Evolutionary conservation across 371 early-diverging fungal species (phyloP).

Genomic region (Haplosporangium sp.): DNA sequence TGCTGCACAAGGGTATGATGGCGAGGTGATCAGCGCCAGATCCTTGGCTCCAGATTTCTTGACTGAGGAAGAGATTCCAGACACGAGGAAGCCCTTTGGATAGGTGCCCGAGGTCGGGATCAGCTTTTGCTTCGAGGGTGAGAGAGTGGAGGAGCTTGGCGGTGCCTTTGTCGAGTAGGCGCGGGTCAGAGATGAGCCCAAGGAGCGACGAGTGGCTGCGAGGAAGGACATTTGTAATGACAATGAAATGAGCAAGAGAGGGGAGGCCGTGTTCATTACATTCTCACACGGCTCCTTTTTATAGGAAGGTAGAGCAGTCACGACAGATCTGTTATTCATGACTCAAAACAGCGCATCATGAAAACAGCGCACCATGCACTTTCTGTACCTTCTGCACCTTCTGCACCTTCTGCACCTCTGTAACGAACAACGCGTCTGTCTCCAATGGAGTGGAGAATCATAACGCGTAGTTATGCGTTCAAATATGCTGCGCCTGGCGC

Average conservation of each 20-base stretch:
- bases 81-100: conserved; percentile 87
- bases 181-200: conserved; percentile 10
- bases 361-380: too few relatives aligned
- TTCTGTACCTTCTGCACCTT: too few relatives aligned
- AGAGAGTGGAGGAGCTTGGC: conserved; percentile 26
- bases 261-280: conserved; percentile 6
- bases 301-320: too few relatives aligned
- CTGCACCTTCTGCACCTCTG: too few relatives aligned
- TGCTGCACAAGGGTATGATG: conserved; percentile 77
- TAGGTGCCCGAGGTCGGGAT: conserved; percentile 69
- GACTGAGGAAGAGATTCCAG: conserved; percentile 80
- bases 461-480: too few relatives aligned
- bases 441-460: not conserved
- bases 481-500: not conserved
- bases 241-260: not conserved
- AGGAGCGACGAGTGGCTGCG: conserved; percentile 17
- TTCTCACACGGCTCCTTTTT: not conserved
- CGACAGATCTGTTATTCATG: too few relatives aligned
- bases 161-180: conserved; percentile 51
- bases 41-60: conserved; percentile 85
- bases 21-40: conserved; percentile 83
- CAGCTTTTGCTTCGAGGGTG: conserved; percentile 57
- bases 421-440: too few relatives aligned
- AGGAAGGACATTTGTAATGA: conserved; percentile 22
- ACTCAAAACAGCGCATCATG: too few relatives aligned